phyloP scores from a whole-genome alignment of 352 stramenopile species.

The Elongisporangium anandrum region DNA sequence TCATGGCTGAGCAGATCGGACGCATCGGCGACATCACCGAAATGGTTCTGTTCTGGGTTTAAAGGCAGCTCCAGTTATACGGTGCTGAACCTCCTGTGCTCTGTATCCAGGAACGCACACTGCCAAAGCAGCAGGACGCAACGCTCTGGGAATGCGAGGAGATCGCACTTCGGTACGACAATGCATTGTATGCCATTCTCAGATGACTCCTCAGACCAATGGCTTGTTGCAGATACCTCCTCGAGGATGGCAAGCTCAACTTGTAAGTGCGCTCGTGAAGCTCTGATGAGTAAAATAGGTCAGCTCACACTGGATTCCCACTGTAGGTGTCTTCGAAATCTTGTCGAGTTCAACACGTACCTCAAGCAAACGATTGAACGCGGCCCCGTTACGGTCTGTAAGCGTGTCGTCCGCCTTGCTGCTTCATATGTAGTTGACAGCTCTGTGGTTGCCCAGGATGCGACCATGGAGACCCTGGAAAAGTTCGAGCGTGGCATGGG shows the following conservation, averaged over 20 bases:
- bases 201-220: background rate
- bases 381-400: constrained; percentile 44
- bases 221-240: constrained; percentile 50
- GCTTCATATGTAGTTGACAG: too few species aligned
- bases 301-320: too few species aligned
- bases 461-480: constrained; percentile 65
- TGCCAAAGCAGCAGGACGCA: constrained; percentile 80
- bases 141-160: constrained; percentile 92
- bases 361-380: constrained; percentile 62
- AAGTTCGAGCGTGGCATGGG: constrained; percentile 89
- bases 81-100: too few species aligned
- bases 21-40: constrained; percentile 89
- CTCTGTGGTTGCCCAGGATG: constrained; percentile 20
- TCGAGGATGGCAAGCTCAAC: constrained; percentile 91
- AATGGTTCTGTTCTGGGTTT: constrained; percentile 31
- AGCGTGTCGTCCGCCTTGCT: too few species aligned
- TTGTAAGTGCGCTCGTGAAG: too few species aligned
- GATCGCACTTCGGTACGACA: constrained; percentile 57
- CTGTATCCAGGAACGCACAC: constrained; percentile 46
- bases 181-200: background rate
- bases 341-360: constrained; percentile 81
- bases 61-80: background rate
- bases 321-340: constrained; percentile 72
- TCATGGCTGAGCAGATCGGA: constrained; percentile 86
- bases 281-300: too few species aligned